Base-by-base conservation (phyloP, 495 filamentous ascomycete genomes). In the Penicillium daleae region DNA sequence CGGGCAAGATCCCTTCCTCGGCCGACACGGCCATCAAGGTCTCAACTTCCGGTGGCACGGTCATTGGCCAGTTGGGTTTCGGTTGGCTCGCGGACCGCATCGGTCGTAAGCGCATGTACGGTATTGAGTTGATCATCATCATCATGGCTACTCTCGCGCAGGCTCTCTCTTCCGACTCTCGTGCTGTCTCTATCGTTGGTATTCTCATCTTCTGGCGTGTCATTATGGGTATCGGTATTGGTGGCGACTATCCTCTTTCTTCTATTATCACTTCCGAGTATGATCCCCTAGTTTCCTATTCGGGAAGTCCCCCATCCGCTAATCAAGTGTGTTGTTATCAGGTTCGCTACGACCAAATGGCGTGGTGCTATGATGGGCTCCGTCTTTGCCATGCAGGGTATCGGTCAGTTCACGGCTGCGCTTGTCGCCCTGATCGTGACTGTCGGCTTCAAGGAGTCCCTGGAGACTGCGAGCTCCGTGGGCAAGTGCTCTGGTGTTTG, bases 191-290 rank as follows among this genome's bases (percentile, higher is more conserved):
- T 31, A 86, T 96, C 57, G 81, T 89, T 56, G 92, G 92, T 57
- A 64, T 94, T 57, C 83, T 96, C 49, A 86, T 93, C 72, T 97
- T 96, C 83, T 97, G 92, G 92, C 88, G 92, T 75, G 85, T 96
- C 0, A 70, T 97, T 8, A 93, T 95, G 87, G 89, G 90, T 42
- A 79, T 92, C 27, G 91, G 91, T 52, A 93, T 96, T 56, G 92
- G 91, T 65, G 91, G 91, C 62, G 93, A 96, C 74, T 96, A 94
- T 69, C 93, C 92, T 2, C 82, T 97, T 17, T 91, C 87, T 24
- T 89, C 89, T n/a, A 89, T 96, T 70, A 97, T 95, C 66, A 92
- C 90, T 8, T 91, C 90, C n/a, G 89, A 93, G 80, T 89, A 76
- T 71, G 85, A 80, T n/a, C 6, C 8, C 2, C 27, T 49, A 4